Evolutionary conservation across 2,329 filamentous ascomycete genomes (phyloP).

Genomic region (Colletotrichum siamense): DNA sequence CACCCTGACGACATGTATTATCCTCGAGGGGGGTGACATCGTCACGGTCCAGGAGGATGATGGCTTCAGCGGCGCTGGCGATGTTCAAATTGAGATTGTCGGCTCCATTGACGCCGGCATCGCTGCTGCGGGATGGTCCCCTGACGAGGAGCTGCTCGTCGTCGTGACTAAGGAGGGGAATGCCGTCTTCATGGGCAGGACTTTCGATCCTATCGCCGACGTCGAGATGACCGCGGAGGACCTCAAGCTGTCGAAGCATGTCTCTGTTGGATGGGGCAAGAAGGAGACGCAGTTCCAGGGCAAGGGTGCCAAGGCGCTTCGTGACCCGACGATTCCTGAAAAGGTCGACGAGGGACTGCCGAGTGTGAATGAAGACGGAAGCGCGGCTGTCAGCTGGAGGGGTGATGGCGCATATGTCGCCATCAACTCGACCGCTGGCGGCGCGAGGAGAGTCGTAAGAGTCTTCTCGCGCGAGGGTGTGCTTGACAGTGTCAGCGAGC

Average conservation of each 20-base stretch:
- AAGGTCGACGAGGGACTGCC: constrained; percentile 83
- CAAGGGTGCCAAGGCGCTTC: constrained; percentile 81
- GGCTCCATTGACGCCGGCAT: constrained; percentile 95
- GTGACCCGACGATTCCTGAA: constrained; percentile 94
- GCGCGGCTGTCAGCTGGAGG: constrained; percentile 84
- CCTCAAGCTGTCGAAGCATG: constrained; percentile 87
- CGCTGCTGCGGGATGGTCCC: constrained; percentile 88
- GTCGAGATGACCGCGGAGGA: constrained; percentile 76
- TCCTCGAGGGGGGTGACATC: constrained; percentile 91
- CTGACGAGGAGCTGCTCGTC: constrained; percentile 89
- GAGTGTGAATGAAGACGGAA: constrained; percentile 75
- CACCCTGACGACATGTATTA: constrained; percentile 76
- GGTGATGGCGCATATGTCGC: constrained; percentile 93
- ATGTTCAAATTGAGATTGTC: constrained; percentile 89
- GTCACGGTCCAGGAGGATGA: constrained; percentile 79
- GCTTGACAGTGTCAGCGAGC: constrained; percentile 92
- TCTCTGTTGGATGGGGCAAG: constrained; percentile 98
- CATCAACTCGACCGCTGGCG: constrained; percentile 77
- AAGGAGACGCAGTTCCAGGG: constrained; percentile 98
- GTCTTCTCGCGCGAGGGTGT: constrained; percentile 91
- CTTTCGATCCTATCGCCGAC: constrained; percentile 84
- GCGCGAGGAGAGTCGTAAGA: constrained; percentile 77
- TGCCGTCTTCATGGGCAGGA: constrained; percentile 89
- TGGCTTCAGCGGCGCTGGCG: constrained; percentile 32
- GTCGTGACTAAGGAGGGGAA: constrained; percentile 82